phyloP scores from a whole-genome alignment of 164 flowering plant species.

The Nelumbo lutea region DNA sequence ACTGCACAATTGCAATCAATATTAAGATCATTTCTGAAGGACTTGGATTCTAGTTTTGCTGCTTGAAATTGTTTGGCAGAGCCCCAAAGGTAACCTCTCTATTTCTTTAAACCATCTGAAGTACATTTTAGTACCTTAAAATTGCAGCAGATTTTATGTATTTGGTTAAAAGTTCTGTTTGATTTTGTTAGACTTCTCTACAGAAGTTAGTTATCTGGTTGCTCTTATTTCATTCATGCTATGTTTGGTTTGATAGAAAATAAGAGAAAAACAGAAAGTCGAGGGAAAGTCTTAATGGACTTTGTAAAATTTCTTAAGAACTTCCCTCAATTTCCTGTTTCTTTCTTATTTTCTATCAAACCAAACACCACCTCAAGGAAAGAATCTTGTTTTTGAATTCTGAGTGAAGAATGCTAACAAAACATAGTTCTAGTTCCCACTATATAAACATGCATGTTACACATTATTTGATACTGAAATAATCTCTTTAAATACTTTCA shows the following conservation, averaged over 20 bases:
- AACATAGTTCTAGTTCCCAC: conserved; percentile 3
- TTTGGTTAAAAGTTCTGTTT: background rate
- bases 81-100: conserved; percentile 11
- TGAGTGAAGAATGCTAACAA: conserved; percentile 4
- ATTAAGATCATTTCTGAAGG: conserved; percentile 5
- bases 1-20: background rate
- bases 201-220: background rate
- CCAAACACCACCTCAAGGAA: background rate
- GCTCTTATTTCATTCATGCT: background rate
- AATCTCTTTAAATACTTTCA: conserved; percentile 1
- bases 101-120: background rate
- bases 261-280: background rate
- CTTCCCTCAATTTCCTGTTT: no score
- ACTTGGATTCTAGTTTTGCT: conserved; percentile 4
- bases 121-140: background rate
- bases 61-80: background rate
- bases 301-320: no score
- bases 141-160: background rate
- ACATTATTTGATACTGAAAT: background rate
- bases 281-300: no score
- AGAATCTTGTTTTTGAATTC: background rate
- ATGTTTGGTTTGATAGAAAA: background rate
- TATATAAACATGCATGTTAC: background rate
- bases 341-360: no score
- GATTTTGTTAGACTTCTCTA: background rate